Evolutionary conservation across 2,329 filamentous ascomycete species (phyloP).

Genomic region (Xylariales sp.): DNA sequence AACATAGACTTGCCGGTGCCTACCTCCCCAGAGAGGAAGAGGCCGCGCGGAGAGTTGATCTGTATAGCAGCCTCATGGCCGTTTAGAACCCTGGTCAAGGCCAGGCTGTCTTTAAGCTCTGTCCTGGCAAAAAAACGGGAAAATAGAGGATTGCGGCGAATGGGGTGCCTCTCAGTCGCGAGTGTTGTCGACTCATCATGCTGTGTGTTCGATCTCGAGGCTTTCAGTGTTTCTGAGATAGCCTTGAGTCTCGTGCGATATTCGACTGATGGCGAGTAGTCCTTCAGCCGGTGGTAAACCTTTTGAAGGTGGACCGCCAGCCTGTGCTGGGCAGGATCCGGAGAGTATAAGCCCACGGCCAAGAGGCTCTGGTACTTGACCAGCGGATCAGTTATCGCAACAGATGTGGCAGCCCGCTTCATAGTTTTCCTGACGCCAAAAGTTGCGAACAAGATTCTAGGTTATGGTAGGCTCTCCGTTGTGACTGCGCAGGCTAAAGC

Average conservation of each 20-base stretch:
- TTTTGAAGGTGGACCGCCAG: conserved; percentile 73
- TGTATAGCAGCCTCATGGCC: conserved; percentile 67
- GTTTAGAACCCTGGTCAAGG: conserved; percentile 65
- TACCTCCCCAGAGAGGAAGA: conserved; percentile 77
- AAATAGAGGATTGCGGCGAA: conserved; percentile 56
- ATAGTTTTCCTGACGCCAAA: no score
- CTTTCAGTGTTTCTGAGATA: conserved; percentile 44
- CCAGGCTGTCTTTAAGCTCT: conserved; percentile 53
- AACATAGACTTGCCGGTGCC: conserved; percentile 83
- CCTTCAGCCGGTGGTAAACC: conserved; percentile 69
- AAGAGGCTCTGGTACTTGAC: conserved; percentile 72
- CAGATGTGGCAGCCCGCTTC: conserved; percentile 33
- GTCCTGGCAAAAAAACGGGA: conserved; percentile 53
- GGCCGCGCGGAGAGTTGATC: conserved; percentile 67
- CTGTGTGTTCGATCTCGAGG: conserved; percentile 19
- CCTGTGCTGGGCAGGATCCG: conserved; percentile 69
- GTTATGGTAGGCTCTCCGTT: no score
- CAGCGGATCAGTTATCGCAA: conserved; percentile 67
- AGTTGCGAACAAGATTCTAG: no score
- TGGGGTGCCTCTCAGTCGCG: conserved; percentile 49
- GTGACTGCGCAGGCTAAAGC: no score
- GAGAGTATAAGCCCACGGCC: conserved; percentile 59
- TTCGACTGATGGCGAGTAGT: conserved; percentile 69
- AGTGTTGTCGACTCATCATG: conserved; percentile 31
- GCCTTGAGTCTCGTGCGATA: conserved; percentile 63